phyloP scores from a whole-genome alignment of 2,329 filamentous ascomycete species.

The Chaetomiaceae sp. region DNA sequence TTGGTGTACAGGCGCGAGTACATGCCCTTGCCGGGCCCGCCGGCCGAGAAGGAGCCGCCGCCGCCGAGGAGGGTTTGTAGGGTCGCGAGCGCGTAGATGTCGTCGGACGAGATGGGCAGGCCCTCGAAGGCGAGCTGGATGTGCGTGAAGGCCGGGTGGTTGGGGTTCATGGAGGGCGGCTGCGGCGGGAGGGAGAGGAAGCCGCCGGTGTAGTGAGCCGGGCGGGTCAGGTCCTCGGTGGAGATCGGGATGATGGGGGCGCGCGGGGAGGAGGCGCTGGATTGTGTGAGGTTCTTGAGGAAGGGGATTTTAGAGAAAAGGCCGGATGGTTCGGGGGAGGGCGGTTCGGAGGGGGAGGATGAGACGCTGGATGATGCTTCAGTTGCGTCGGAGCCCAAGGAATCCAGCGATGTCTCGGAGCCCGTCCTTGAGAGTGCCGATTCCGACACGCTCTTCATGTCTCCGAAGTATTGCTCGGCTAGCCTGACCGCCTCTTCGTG shows the following conservation, averaged over 20 bases:
- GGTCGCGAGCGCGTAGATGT: slow-evolving; percentile 94
- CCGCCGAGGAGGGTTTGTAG: slow-evolving; percentile 93
- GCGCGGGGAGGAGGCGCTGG: slow-evolving; percentile 51
- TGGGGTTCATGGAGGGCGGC: slow-evolving; percentile 69
- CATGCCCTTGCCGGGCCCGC: slow-evolving; percentile 97
- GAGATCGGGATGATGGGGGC: slow-evolving; percentile 37
- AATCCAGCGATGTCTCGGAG: slow-evolving; percentile 51
- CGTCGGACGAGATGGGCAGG: slow-evolving; percentile 78
- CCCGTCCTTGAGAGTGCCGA: slow-evolving; percentile 48
- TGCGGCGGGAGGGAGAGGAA: slow-evolving; percentile 81
- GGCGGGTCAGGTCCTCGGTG: slow-evolving; percentile 50
- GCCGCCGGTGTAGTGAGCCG: slow-evolving; percentile 86
- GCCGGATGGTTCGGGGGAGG: slow-evolving; percentile 45
- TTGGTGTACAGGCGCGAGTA: slow-evolving; percentile 97
- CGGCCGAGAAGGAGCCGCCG: slow-evolving; percentile 92
- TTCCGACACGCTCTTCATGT: slow-evolving; percentile 59
- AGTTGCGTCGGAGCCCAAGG: slow-evolving; percentile 30
- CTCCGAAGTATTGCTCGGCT: slow-evolving; percentile 81
- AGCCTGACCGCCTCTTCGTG: slow-evolving; percentile 74
- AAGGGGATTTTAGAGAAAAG: slow-evolving; percentile 72
- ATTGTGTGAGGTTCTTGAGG: slow-evolving; percentile 78
- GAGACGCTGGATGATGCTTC: slow-evolving; percentile 31
- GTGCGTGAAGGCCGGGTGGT: slow-evolving; percentile 75
- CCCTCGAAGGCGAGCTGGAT: slow-evolving; percentile 96
- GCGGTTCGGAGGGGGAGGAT: slow-evolving; percentile 27